Conservation (phyloP, 177 flowering plant species). For the Telopea speciosissima region DNA sequence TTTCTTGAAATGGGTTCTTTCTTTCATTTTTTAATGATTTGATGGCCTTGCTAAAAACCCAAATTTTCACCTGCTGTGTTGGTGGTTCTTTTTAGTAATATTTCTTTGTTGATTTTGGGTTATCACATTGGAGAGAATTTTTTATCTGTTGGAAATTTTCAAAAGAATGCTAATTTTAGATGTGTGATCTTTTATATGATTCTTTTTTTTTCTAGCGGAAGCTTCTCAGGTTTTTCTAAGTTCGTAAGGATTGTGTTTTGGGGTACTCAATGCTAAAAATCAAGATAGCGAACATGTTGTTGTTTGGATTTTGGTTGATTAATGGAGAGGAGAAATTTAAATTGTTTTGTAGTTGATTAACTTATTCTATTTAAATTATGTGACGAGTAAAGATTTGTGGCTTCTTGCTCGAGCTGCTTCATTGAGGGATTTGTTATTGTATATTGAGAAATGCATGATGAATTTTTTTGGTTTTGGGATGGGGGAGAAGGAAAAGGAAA, state of each 20-base stretch:
- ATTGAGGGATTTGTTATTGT: not conserved
- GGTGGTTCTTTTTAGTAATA: not conserved
- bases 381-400: not conserved
- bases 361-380: no score
- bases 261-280: not conserved
- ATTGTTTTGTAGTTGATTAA: no score
- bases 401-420: not conserved
- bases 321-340: no score
- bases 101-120: not conserved
- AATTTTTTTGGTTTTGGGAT: no score
- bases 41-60: no score
- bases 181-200: not conserved
- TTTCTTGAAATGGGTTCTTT: not conserved
- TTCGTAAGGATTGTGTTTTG: not conserved
- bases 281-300: no score
- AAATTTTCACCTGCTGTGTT: no score
- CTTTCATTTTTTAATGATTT: not conserved
- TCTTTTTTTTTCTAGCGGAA: not conserved
- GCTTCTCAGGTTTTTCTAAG: no score
- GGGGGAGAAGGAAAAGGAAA: no score
- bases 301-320: no score
- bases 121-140: not conserved
- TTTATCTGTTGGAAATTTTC: no score
- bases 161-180: not conserved
- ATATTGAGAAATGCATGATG: not conserved